Conservation (phyloP, 768 basidiomycete genomes). For the Pholiota microspora region DNA sequence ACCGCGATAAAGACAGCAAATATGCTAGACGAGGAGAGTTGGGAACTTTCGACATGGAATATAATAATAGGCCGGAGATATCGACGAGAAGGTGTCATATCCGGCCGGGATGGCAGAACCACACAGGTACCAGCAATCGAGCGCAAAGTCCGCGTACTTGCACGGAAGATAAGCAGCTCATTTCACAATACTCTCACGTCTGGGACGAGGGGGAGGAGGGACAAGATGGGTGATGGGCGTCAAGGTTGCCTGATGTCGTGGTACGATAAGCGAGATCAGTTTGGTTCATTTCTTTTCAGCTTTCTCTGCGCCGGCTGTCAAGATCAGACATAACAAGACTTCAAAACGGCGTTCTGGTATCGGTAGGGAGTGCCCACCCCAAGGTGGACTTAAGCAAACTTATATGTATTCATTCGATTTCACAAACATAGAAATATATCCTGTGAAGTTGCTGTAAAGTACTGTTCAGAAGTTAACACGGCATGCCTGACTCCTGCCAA, state of each 20-base stretch:
- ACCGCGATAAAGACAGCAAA: background rate
- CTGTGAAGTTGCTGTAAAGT: no score
- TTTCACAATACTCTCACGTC: background rate
- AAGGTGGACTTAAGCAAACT: no score
- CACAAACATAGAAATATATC: no score
- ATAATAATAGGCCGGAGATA: constrained; percentile 9
- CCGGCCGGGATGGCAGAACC: background rate
- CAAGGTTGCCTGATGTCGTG: background rate
- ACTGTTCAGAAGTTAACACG: no score
- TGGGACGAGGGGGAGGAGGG: background rate
- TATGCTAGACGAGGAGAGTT: no score
- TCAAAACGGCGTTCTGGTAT: no score
- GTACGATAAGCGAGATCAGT: background rate
- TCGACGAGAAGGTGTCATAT: background rate
- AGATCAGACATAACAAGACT: no score
- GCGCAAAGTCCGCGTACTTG: background rate
- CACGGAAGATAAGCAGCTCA: background rate
- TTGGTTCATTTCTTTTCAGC: no score
- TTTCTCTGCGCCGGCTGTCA: no score
- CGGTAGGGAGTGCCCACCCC: no score
- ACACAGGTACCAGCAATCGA: background rate
- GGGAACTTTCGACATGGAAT: background rate
- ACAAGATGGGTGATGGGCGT: background rate
- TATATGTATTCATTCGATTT: no score
- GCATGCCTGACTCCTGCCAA: no score